Evolutionary conservation across 2,329 filamentous ascomycete genomes (phyloP).

Genomic region (Fusarium camptoceras): DNA sequence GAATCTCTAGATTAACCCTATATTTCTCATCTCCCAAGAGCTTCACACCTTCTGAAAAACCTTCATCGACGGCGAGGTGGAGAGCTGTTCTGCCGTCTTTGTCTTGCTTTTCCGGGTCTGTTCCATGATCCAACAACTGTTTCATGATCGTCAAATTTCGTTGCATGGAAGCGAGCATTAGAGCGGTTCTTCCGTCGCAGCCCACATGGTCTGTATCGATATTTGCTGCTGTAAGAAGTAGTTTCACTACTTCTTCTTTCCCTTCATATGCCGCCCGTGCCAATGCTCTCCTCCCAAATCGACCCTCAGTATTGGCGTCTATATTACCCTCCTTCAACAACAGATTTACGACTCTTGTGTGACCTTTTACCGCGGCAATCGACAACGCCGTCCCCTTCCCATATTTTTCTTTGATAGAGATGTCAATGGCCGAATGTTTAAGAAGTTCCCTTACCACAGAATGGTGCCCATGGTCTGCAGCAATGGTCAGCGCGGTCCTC

Average conservation of each 20-base stretch:
- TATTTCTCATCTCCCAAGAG: fast-evolving
- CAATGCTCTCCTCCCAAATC: fast-evolving
- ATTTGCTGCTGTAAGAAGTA: no score
- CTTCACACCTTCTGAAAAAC: fast-evolving
- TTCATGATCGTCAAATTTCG: fast-evolving
- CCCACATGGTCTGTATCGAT: no score
- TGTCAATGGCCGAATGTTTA: no score
- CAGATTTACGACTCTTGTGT: fast-evolving
- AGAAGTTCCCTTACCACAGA: no score
- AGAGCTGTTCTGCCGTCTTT: fast-evolving
- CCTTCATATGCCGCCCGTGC: fast-evolving
- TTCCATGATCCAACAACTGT: no score
- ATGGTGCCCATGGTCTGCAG: fast-evolving
- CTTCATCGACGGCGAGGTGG: fast-evolving
- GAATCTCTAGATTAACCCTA: no score
- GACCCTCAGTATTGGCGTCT: no score
- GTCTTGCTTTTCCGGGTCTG: no score
- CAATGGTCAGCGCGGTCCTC: fast-evolving
- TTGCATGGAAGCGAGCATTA: no score
- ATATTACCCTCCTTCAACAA: fast-evolving
- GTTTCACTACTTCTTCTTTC: no score
- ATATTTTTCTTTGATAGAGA: fast-evolving
- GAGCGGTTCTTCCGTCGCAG: fast-evolving
- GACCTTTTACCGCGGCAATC: fast-evolving
- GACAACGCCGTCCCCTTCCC: no score